Evolutionary conservation across 345 rosid species (phyloP).

Genomic region (Eucalyptus sp.): DNA sequence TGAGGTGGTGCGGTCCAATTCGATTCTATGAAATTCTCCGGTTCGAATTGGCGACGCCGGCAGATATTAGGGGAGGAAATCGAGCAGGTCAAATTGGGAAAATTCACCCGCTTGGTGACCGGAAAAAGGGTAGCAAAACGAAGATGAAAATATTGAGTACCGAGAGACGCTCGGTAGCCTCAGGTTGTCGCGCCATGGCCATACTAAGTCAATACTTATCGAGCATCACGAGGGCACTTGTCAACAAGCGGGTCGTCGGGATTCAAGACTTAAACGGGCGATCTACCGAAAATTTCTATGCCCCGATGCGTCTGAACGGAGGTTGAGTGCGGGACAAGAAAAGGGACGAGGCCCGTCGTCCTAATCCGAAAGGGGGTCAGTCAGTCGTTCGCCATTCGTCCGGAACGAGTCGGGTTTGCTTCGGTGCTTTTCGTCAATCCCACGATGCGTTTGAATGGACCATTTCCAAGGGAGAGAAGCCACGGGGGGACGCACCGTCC

Average conservation of each 20-base stretch:
- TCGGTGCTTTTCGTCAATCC: neutral
- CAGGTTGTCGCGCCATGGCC: fast-evolving
- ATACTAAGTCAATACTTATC: neutral
- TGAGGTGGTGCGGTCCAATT: neutral
- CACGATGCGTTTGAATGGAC: neutral
- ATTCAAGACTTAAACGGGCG: neutral
- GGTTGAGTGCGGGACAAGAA: neutral
- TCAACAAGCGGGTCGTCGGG: neutral
- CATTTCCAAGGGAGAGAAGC: neutral
- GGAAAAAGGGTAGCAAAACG: neutral
- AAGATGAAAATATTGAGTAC: fast-evolving
- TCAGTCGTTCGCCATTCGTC: neutral
- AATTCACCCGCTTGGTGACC: neutral
- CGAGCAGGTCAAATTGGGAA: neutral
- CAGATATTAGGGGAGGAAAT: neutral
- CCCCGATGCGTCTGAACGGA: neutral
- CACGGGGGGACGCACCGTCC: neutral
- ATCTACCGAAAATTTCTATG: neutral
- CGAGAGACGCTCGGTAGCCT: neutral
- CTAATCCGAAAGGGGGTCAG: neutral
- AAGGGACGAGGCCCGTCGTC: neutral
- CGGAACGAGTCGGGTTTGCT: neutral
- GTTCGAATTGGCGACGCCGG: neutral
- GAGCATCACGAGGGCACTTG: neutral
- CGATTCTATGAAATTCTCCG: neutral